These are phyloP conservation scores for Floccularia luteovirens DNA, from an alignment of 768 basidiomycete species.

Conservation along the genomic window DNA sequence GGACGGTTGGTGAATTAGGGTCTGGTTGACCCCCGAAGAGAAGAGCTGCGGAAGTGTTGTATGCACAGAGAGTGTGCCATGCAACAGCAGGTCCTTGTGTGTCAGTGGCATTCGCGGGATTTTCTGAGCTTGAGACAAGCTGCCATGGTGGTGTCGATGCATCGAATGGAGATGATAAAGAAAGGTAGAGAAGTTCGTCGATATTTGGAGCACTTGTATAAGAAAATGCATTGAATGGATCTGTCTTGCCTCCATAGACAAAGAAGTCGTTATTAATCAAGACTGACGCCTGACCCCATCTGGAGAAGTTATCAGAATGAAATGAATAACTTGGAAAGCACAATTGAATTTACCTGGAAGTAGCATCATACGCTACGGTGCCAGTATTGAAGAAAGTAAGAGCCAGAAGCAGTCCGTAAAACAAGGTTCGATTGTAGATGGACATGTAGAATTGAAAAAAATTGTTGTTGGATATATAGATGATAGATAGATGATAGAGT, in stretches of 20 bases:
- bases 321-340: not conserved
- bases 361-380: constrained; percentile 15
- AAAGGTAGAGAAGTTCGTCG: constrained; percentile 64
- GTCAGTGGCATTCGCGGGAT: constrained; percentile 30
- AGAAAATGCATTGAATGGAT: constrained; percentile 56
- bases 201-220: constrained; percentile 71
- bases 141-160: constrained; percentile 64
- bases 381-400: constrained; percentile 8
- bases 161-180: constrained; percentile 52
- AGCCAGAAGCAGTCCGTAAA: constrained; percentile 5
- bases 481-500: constrained; percentile 3
- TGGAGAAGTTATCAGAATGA: constrained; percentile 18
- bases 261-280: constrained; percentile 53
- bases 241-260: constrained; percentile 78
- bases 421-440: constrained; percentile 1
- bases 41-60: constrained; percentile 44
- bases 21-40: constrained; percentile 76
- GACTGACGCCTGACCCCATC: constrained; percentile 80
- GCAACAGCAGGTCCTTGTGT: constrained; percentile 57
- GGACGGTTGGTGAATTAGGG: constrained; percentile 42
- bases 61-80: constrained; percentile 75
- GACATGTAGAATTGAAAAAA: constrained; percentile 1
- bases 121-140: constrained; percentile 39
- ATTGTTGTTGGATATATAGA: constrained; percentile 1
- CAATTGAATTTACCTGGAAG: constrained; percentile 14